phyloP scores from a whole-genome alignment of 441 rosid species.

The Populus hybrid region DNA sequence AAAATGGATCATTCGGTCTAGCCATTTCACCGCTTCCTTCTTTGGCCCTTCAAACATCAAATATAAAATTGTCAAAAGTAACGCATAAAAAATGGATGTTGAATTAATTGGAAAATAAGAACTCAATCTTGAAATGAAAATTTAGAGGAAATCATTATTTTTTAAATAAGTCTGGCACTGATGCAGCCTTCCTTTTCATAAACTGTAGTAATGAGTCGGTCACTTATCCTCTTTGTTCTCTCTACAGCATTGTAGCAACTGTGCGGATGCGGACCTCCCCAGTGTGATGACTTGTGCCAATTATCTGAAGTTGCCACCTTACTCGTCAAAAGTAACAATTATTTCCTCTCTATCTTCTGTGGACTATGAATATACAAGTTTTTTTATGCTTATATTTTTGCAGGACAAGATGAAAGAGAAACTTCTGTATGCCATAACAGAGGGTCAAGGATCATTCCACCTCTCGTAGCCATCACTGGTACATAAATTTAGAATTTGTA shows the following conservation, averaged over 20 bases:
- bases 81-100: too few species aligned
- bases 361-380: not conserved
- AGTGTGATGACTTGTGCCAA: constrained; percentile 99
- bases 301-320: constrained; percentile 93
- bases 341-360: constrained; percentile 5
- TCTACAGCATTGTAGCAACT: constrained; percentile 68
- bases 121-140: too few species aligned
- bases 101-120: too few species aligned
- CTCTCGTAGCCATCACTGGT: constrained; percentile 54
- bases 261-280: constrained; percentile 76
- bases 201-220: not conserved
- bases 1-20: too few species aligned
- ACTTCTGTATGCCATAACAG: constrained; percentile 84
- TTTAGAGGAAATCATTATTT: too few species aligned
- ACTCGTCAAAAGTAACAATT: constrained; percentile 71
- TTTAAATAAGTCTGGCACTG: not conserved
- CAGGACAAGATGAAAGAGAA: constrained; percentile 98
- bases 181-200: not conserved
- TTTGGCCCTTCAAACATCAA: too few species aligned
- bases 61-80: too few species aligned
- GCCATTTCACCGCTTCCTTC: too few species aligned
- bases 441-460: constrained; percentile 99
- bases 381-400: constrained; percentile 14
- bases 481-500: constrained; percentile 42
- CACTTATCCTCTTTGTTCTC: constrained; percentile 7